Base-by-base conservation (phyloP, 495 filamentous ascomycete species). In the Lophium mytilinum region DNA sequence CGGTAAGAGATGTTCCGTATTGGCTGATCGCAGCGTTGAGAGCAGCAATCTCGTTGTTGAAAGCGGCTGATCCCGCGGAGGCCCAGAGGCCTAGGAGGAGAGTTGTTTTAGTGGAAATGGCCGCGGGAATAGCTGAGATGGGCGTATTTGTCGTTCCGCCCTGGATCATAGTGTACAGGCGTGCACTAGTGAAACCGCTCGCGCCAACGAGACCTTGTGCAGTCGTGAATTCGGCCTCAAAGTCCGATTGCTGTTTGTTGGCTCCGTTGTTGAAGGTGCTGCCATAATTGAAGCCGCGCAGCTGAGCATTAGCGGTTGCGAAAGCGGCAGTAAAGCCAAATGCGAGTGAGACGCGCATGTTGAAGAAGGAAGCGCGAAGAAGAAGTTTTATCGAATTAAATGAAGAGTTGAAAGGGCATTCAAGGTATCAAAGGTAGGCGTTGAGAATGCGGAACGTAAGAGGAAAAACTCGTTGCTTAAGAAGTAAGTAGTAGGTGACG, bases 221-320 rank as follows among this genome's bases (percentile, higher is more conserved):
- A n/a, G 78, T 76, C 7, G 73, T 75, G 77, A 93, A 96, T 60
- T 86, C 78, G 17, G 70, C 64, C 68, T 86, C 75, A 74, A 82
- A 95, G 66, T 90, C 82, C 14, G 78, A 66, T 71, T 88, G 80
- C 41, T 64, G 56, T 68, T 85, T 88, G 69, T 74, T 66, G 53
- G 77, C 77, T 57, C 82, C 81, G 64, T 83, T 81, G 34, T 72
- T 78, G 71, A 76, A 70, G 60, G 51, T 56, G 75, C 80, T 24
- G 66, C 87, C 90, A 65, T 90, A 88, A 78, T 94, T 94, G 80
- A 95, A 95, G 57, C 90, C 90, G 62, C 43, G 43, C 21, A 47
- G 3, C 18, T 47, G 43, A 47, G 43, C 43, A 18, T 15, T 21
- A n/a, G n/a, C 43, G 18, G n/a, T 21, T 4, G 14, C 10, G 18